Percentiles rank a stretch among this genome's conserved stretches.
These are phyloP conservation scores for Albugo laibachii DNA, from an alignment of 352 stramenopile genomes.

Conservation along the genomic window DNA sequence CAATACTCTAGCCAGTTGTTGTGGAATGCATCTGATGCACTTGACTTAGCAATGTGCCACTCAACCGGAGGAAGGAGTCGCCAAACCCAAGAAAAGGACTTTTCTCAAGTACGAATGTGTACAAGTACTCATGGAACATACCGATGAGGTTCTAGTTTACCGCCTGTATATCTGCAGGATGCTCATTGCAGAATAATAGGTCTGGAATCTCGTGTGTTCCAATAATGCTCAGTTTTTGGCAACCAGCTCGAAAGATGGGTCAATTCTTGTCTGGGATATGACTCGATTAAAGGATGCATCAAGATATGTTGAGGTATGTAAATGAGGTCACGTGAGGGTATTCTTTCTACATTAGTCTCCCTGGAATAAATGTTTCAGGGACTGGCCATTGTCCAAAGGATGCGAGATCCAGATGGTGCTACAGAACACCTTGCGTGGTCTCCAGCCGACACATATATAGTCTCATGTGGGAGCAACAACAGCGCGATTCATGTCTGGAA, in stretches of 20 bases:
- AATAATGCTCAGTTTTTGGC: conserved; percentile 55
- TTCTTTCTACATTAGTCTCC: background rate
- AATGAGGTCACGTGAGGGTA: conserved; percentile 6
- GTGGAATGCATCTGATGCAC: background rate
- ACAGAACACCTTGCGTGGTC: conserved; percentile 49
- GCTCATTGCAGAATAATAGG: background rate
- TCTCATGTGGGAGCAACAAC: conserved; percentile 28
- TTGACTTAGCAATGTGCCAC: background rate
- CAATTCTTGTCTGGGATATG: conserved; percentile 55
- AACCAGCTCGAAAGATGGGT: conserved; percentile 54
- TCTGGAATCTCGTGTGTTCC: conserved; percentile 61
- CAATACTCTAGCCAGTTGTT: no score
- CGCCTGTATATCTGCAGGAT: no score
- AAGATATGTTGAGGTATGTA: background rate
- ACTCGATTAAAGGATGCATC: conserved; percentile 2
- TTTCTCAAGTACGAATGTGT: conserved; percentile 14
- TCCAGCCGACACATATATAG: conserved; percentile 27
- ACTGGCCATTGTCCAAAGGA: conserved; percentile 14
- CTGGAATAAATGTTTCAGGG: conserved; percentile 2
- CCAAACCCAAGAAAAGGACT: background rate
- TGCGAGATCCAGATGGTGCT: conserved; percentile 24
- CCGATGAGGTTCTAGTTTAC: conserved; percentile 9
- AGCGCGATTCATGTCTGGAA: conserved; percentile 50
- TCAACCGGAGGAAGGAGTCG: background rate
- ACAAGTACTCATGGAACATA: conserved; percentile 23